Conservation (phyloP, 768 basidiomycete genomes). For the Leccinellum rugosiceps region DNA sequence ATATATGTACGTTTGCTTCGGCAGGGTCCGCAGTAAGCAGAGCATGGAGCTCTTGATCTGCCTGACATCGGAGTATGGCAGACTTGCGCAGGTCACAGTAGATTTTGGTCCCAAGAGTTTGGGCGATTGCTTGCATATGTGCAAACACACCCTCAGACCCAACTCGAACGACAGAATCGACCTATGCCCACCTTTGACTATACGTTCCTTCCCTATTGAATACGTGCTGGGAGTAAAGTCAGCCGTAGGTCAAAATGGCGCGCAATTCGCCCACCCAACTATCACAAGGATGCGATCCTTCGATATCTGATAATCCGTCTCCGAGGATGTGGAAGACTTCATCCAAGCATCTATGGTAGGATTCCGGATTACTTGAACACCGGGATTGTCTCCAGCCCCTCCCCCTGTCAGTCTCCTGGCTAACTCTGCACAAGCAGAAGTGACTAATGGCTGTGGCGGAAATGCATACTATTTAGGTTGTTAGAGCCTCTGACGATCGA, state of each 20-base stretch:
- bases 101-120: slow-evolving; percentile 74
- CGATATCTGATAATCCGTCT: slow-evolving; percentile 36
- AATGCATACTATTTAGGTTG: slow-evolving; percentile 70
- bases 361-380: slow-evolving; percentile 20
- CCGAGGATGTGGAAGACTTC: slow-evolving; percentile 22
- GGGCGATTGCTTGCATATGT: slow-evolving; percentile 70
- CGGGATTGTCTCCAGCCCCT: slow-evolving; percentile 29
- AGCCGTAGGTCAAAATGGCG: neutral
- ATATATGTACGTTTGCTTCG: slow-evolving; percentile 78
- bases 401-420: slow-evolving; percentile 56
- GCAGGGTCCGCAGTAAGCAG: slow-evolving; percentile 75
- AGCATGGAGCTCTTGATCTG: slow-evolving; percentile 75
- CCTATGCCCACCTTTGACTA: slow-evolving; percentile 75
- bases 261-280: slow-evolving; percentile 54
- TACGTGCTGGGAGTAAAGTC: slow-evolving; percentile 65
- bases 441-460: slow-evolving; percentile 91
- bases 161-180: neutral
- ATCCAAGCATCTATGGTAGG: slow-evolving; percentile 55
- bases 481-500: slow-evolving; percentile 1
- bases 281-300: slow-evolving; percentile 52
- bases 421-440: slow-evolving; percentile 87
- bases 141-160: neutral
- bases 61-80: slow-evolving; percentile 78
- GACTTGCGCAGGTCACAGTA: slow-evolving; percentile 88
- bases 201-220: slow-evolving; percentile 95